Conservation (phyloP, 2,329 filamentous ascomycete genomes). For the Metarhizium robertsii region DNA sequence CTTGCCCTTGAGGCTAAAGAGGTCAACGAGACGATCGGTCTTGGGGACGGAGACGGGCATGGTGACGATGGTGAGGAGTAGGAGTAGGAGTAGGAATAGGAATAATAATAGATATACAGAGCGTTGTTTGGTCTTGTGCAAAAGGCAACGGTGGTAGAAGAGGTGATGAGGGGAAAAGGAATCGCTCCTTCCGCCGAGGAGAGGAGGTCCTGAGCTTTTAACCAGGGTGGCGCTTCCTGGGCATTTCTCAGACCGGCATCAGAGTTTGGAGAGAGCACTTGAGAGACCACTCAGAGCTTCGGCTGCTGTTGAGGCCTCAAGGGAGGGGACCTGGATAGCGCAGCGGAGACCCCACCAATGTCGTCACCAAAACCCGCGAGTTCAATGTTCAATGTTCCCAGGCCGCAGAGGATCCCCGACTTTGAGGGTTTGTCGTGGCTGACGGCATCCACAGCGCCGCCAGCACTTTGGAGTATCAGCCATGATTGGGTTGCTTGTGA, state of each 20-base stretch:
- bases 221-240: neutral
- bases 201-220: neutral
- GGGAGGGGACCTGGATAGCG: conserved; percentile 3
- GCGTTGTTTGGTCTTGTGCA: neutral
- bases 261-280: too few relatives aligned
- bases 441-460: too few relatives aligned
- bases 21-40: conserved; percentile 48
- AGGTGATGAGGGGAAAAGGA: neutral
- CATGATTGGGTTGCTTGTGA: too few relatives aligned
- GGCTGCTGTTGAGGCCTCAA: neutral
- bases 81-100: too few relatives aligned
- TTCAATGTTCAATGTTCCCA: too few relatives aligned
- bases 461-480: too few relatives aligned
- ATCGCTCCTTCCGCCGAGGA: neutral
- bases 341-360: conserved; percentile 2
- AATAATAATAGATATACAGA: neutral
- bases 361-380: neutral
- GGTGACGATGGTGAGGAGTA: conserved; percentile 3
- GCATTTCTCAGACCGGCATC: too few relatives aligned
- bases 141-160: neutral
- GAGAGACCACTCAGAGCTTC: neutral
- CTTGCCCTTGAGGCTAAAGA: conserved; percentile 65
- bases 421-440: too few relatives aligned
- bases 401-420: too few relatives aligned
- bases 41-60: conserved; percentile 51